phyloP scores from a whole-genome alignment of 2,329 filamentous ascomycete genomes.

The Cladophialophora carrionii region DNA sequence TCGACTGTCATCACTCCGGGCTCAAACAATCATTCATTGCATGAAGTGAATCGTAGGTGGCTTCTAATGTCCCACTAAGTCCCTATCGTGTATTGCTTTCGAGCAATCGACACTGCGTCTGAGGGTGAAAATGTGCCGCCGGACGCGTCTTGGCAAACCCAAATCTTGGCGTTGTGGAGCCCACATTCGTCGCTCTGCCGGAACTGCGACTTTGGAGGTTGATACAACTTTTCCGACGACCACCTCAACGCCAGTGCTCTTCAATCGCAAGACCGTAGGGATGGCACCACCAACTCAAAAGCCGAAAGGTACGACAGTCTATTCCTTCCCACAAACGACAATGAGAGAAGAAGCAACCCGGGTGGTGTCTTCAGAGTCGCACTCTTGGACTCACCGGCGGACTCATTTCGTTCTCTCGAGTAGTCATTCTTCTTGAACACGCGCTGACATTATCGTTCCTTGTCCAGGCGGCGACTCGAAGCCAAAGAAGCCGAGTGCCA shows the following conservation, averaged over 20 bases:
- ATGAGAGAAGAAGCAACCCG: neutral
- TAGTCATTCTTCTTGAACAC: neutral
- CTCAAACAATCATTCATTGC: neutral
- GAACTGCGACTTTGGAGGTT: slow-evolving; percentile 24
- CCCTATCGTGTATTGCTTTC: neutral
- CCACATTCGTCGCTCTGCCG: slow-evolving; percentile 9
- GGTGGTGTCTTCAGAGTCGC: neutral
- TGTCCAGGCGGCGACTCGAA: slow-evolving; percentile 33
- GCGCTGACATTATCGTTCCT: neutral
- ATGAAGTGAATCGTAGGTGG: neutral
- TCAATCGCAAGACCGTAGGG: slow-evolving; percentile 29
- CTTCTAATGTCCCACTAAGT: neutral
- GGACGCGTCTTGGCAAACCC: slow-evolving; percentile 1
- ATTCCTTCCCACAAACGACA: neutral
- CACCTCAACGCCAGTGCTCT: slow-evolving; percentile 23
- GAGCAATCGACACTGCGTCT: neutral
- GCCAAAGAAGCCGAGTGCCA: slow-evolving; percentile 64
- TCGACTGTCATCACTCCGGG: neutral
- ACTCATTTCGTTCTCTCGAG: neutral
- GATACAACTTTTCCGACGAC: slow-evolving; percentile 26
- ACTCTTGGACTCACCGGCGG: neutral
- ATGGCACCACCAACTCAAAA: slow-evolving; percentile 40
- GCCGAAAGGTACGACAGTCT: slow-evolving; percentile 36
- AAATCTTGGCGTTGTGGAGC: slow-evolving; percentile 22
- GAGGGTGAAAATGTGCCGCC: neutral